Base-by-base conservation (phyloP, 2,329 filamentous ascomycete species). In the Colletotrichum siamense region DNA sequence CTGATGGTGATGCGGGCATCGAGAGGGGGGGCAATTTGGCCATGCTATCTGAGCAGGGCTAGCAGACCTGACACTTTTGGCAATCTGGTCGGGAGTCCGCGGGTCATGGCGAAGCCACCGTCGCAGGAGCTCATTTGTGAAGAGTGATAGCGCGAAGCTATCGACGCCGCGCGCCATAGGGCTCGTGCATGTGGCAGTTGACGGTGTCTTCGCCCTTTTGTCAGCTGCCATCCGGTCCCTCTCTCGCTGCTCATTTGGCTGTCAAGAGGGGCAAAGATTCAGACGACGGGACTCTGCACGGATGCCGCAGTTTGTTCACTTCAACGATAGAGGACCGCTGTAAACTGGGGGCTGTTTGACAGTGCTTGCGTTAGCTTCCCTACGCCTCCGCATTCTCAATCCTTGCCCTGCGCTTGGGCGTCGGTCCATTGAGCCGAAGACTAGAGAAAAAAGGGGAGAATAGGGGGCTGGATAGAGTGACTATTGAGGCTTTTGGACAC, bases 151-250 rank as follows among this genome's bases (percentile, higher is more conserved):
- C 71, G 71, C 62, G 59, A 52, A 61, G 74, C 74, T 77, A 77
- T 77, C 26, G 62, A 77, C 65, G 65, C 65, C 66, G 65, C 66
- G 36, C 26, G 12, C 26, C 39, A 59, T 62, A 66, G 55, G 65
- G 65, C 59, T 71, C 65, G 75, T 34, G 61, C 65, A 69, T 75
- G 71, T 75, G 71, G 74, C 28, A 64, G 64, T 75, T 30, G 71
- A 77, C 39, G 39, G 73, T 70, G 71, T 66, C 32, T 61, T 49
- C 55, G 34, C 32, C 34, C 36, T 34, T 57, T 75, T 70, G 75
- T 71, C 71, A 71, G 64, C 71, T 75, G 75, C 75, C 75, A 77
- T 77, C 75, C 57, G 39, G 64, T 73, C 66, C 55, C 55, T 74
- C 66, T 32, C 24, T 59, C n/a, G 22, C 61, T 36, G 44, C 30